Evolutionary conservation across 2,329 filamentous ascomycete genomes (phyloP).

Genomic region (Orbilia brochopaga): DNA sequence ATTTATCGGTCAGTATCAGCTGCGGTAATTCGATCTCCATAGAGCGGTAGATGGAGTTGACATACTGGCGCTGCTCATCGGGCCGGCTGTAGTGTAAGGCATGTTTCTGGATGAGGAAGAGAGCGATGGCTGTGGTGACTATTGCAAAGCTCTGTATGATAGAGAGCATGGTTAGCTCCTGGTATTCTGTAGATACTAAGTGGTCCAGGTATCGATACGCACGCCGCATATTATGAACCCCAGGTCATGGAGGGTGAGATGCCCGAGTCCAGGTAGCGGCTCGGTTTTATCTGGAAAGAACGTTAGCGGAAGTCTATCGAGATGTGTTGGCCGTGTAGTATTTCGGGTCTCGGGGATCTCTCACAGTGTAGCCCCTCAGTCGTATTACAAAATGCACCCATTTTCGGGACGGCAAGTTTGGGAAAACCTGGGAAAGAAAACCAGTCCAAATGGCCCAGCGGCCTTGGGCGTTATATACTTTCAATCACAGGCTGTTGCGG

Average conservation of each 20-base stretch:
- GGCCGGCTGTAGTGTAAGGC: slow-evolving; percentile 68
- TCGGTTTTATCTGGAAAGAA: slow-evolving; percentile 17
- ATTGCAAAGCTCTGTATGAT: slow-evolving; percentile 59
- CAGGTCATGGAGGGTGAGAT: slow-evolving; percentile 27
- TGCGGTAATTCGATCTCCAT: background rate
- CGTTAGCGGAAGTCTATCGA: background rate
- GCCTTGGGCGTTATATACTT: no score
- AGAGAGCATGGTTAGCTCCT: background rate
- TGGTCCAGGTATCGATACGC: slow-evolving; percentile 3
- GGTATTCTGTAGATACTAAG: background rate
- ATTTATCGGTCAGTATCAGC: slow-evolving; percentile 11
- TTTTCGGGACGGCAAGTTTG: slow-evolving; percentile 19
- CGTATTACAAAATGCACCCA: slow-evolving; percentile 35
- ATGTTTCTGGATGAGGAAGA: slow-evolving; percentile 67
- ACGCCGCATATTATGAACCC: slow-evolving; percentile 45
- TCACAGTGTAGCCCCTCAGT: slow-evolving; percentile 44
- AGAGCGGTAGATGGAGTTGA: slow-evolving; percentile 60
- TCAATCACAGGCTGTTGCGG: no score
- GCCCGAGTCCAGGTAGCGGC: slow-evolving; percentile 11
- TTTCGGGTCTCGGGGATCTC: slow-evolving; percentile 13
- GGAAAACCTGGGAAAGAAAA: slow-evolving; percentile 27
- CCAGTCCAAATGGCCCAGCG: slow-evolving; percentile 17
- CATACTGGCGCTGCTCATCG: slow-evolving; percentile 66
- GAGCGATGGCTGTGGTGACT: slow-evolving; percentile 63
- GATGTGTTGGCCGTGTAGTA: slow-evolving; percentile 38